These are phyloP conservation scores for Kodamaea alishanica DNA, from an alignment of 1,139 yeast species.

Conservation along the genomic window DNA sequence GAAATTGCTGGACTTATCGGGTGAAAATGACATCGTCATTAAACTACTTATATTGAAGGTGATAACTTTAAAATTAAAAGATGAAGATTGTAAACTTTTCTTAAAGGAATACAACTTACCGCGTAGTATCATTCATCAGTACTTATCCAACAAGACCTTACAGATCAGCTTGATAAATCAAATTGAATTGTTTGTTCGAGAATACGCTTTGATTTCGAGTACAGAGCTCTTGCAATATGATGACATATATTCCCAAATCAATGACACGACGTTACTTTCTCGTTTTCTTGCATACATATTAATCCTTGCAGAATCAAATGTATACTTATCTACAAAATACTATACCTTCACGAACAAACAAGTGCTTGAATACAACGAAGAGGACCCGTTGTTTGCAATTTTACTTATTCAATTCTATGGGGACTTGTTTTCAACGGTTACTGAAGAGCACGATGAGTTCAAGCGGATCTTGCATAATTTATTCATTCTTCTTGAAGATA, in stretches of 20 bases:
- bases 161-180: slow-evolving; percentile 17
- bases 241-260: slow-evolving; percentile 7
- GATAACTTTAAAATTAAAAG: slow-evolving; percentile 16
- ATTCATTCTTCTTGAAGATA: not conserved
- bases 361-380: slow-evolving; percentile 11
- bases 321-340: slow-evolving; percentile 9
- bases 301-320: slow-evolving; percentile 11
- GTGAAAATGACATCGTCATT: slow-evolving; percentile 6
- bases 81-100: slow-evolving; percentile 17
- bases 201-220: not conserved
- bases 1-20: slow-evolving; percentile 6
- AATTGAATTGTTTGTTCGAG: slow-evolving; percentile 17
- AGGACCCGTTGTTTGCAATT: slow-evolving; percentile 27
- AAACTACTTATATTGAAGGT: slow-evolving; percentile 20
- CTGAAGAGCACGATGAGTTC: slow-evolving; percentile 12
- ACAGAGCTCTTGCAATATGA: slow-evolving; percentile 7
- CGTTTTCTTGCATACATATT: slow-evolving; percentile 25
- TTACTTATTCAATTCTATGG: slow-evolving; percentile 28
- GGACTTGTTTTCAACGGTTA: slow-evolving; percentile 4
- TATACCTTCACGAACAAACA: slow-evolving; percentile 15
- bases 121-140: slow-evolving; percentile 8
- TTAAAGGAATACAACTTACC: slow-evolving; percentile 12
- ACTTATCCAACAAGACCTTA: slow-evolving; percentile 8
- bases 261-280: slow-evolving; percentile 14
- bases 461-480: slow-evolving; percentile 13